phyloP scores from a whole-genome alignment of 1,284 basidiomycete species.

The Butyriboletus appendiculatus region DNA sequence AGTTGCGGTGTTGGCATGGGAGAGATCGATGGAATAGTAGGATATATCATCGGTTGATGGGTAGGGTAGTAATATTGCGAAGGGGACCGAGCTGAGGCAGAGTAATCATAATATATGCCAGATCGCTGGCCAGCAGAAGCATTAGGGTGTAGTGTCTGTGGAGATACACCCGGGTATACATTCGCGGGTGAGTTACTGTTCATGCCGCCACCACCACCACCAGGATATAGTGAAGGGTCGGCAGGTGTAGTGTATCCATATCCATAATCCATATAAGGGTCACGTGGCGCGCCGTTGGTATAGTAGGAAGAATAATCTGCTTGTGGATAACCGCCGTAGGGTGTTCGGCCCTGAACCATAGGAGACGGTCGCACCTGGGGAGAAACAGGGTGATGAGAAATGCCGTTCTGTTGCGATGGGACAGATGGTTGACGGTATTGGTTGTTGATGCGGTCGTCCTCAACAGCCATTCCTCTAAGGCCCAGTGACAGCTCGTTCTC shows the following conservation, averaged over 20 bases:
- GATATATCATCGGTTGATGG: slow-evolving; percentile 61
- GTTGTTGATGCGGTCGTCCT: slow-evolving; percentile 51
- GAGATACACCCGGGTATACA: slow-evolving; percentile 49
- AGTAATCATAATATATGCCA: slow-evolving; percentile 62
- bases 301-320: slow-evolving; percentile 61
- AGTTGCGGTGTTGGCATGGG: slow-evolving; percentile 53
- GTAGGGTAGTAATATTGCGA: slow-evolving; percentile 65
- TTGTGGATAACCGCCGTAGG: slow-evolving; percentile 53
- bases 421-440: slow-evolving; percentile 34
- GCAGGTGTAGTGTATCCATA: slow-evolving; percentile 53
- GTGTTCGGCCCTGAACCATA: slow-evolving; percentile 46
- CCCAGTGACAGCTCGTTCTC: slow-evolving; percentile 58
- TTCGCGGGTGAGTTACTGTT: slow-evolving; percentile 43
- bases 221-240: slow-evolving; percentile 55
- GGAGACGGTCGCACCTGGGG: slow-evolving; percentile 42
- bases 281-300: slow-evolving; percentile 43
- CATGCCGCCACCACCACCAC: slow-evolving; percentile 38
- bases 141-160: slow-evolving; percentile 48
- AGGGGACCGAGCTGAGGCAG: slow-evolving; percentile 45
- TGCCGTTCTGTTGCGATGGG: slow-evolving; percentile 24
- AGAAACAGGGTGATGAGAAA: slow-evolving; percentile 26
- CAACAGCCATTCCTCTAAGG: slow-evolving; percentile 67
- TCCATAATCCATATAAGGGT: slow-evolving; percentile 52
- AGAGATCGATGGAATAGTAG: slow-evolving; percentile 48
- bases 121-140: slow-evolving; percentile 49